phyloP scores from a whole-genome alignment of 805 yeast genomes.

The Hanseniaspora opuntiae region DNA sequence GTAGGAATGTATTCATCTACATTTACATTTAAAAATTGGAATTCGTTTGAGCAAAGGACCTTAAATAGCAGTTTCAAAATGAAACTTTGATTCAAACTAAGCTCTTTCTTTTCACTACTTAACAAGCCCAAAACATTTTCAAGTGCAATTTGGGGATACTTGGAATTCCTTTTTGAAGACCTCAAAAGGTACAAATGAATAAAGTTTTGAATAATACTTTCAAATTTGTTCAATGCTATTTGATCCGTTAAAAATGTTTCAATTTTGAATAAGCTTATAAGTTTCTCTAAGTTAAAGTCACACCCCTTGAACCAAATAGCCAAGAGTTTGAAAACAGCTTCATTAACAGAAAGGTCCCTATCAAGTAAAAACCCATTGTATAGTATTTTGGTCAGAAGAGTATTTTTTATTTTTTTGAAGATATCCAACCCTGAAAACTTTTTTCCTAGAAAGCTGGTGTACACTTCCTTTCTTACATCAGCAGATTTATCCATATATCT shows the following conservation, averaged over 20 bases:
- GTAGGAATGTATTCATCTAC: not conserved
- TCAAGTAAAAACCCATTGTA: constrained; percentile 10
- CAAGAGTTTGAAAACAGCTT: not conserved
- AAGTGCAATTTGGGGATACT: not conserved
- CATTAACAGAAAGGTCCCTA: constrained; percentile 6
- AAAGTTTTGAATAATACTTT: constrained; percentile 6
- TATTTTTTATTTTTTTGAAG: constrained; percentile 8
- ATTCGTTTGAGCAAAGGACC: not conserved
- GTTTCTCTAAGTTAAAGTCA: not conserved
- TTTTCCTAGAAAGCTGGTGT: constrained; percentile 27
- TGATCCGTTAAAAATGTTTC: not conserved
- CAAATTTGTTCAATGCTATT: not conserved
- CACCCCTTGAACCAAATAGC: not conserved
- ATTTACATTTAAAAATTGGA: not conserved
- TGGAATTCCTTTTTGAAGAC: not conserved
- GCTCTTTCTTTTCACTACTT: not conserved
- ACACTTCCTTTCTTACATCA: constrained; percentile 62
- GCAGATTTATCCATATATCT: constrained; percentile 64
- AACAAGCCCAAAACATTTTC: not conserved
- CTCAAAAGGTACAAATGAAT: not conserved
- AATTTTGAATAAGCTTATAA: constrained; percentile 1
- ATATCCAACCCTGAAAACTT: not conserved
- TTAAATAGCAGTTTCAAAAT: not conserved
- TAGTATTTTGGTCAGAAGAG: constrained; percentile 3
- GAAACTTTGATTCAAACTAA: constrained; percentile 1